Evolutionary conservation across 331 rosid species (phyloP).

Genomic region (Quercus tomentella): DNA sequence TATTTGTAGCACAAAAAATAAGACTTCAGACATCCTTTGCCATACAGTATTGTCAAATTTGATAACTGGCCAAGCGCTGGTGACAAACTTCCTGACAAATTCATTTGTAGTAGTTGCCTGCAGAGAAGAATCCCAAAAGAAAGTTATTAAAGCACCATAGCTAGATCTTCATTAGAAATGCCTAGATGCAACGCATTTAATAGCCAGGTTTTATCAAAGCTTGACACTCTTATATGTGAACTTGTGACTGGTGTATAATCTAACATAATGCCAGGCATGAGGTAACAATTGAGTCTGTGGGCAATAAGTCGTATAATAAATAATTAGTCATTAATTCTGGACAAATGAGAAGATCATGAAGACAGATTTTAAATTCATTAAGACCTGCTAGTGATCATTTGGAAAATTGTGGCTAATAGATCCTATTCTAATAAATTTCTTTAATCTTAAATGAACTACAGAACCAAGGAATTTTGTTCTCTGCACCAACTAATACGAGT

Average conservation of each 20-base stretch:
- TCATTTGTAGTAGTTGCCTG: conserved; percentile 43
- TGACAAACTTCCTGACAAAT: conserved; percentile 39
- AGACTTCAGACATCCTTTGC: background rate
- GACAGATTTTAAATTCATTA: background rate
- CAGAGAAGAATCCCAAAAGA: conserved; percentile 7
- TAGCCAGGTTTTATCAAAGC: conserved; percentile 10
- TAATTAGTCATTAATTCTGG: background rate
- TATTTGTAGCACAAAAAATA: background rate
- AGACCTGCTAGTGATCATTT: background rate
- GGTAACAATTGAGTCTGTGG: background rate
- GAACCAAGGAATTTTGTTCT: background rate
- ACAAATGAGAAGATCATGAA: conserved; percentile 14
- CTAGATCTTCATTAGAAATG: background rate
- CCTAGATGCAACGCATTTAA: background rate
- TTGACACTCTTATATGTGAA: background rate
- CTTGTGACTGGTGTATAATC: conserved; percentile 5
- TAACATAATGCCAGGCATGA: background rate
- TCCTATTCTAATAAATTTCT: background rate
- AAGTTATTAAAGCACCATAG: background rate
- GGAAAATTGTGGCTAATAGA: background rate
- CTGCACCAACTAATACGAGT: background rate
- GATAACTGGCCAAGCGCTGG: conserved; percentile 47
- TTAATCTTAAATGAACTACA: background rate
- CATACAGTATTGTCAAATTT: conserved; percentile 36
- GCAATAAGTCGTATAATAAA: background rate